Base-by-base conservation (phyloP, 306 rosid species). In the Comarum palustre region DNA sequence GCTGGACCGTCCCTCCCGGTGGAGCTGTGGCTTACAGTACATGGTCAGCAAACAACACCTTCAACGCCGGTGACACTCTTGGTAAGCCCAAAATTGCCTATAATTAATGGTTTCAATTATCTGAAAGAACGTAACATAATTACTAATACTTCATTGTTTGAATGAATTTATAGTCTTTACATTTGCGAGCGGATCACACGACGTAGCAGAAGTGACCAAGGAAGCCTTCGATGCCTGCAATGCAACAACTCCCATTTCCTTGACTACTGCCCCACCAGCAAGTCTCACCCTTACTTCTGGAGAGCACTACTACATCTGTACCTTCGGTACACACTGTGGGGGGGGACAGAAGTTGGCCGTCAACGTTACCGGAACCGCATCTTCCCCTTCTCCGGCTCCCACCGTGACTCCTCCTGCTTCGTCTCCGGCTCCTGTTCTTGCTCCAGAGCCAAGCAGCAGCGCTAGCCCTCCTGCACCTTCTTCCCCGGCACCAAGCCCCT, bases 11-110 rank as follows among this genome's bases (percentile, higher is more conserved):
- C 71, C 84, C 90, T 31, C 2, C 89, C 2, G 24, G 59, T 9
- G 90, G 81, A 12, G 66, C 87, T 22, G 0, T 80, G 1, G 7
- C 45, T 32, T 93, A 89, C 63, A 0, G 69, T 75, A 47, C 14
- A 1, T 93, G 98, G 98, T 86, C 97, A 43, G 24, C 88, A 27
- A 79, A 69, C 42, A 60, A 90, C 24, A 87, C 70, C 76, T 88
- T 90, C 80, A 16, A 10, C 1, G 36, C 72, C 0, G 89, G 87
- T 54, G 92, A 88, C 83, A 75, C 71, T 84, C 86, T 90, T 7
- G 94, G 96, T 88, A 84, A 52, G 67, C 45, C 66, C 2, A 32
- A 31, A 61, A 61, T 13, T 58, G 13, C 15, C 61, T 24, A 11
- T 54, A 1, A 38, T 31, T 60, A 14, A 1, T 10, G 15, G 4